Base-by-base conservation (phyloP, 2,329 filamentous ascomycete genomes). In the Aspergillus proliferans region DNA sequence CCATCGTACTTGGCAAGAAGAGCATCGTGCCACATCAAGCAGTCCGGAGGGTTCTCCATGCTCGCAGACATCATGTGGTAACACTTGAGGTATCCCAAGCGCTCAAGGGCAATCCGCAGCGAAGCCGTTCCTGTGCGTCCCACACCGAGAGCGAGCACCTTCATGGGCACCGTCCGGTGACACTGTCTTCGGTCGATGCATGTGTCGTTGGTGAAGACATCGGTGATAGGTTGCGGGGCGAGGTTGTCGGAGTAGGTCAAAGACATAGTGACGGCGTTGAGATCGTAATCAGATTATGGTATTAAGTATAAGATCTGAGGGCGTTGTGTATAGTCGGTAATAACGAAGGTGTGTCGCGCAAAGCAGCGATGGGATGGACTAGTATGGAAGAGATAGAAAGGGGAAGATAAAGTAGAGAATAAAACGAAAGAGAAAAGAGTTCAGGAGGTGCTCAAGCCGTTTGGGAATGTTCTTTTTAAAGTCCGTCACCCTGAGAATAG, bases 41-140 rank as follows among this genome's bases (percentile, higher is more conserved):
- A 81, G 60, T 86, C 84, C 21, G 79, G 80, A 9, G 81, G 81
- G 68, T 85, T 86, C 70, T 86, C 83, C 52, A 85, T 80, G 51
- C 79, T 82, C 56, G 79, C 81, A 59, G 78, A 83, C 80, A 85
- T 84, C 83, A 86, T 86, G 73, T 87, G 85, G 75, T 87, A 87
- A 52, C 80, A 84, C 66, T 85, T 81, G 58, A 79, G 72, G 65
- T 83, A 86, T 53, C 84, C 84, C 38, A 87, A 75, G 58, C 81
- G 74, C 61, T 83, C 78, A 64, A 87, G 77, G 18, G 85, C 84
- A 40, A 77, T 79, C 52, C 83, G 77, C 61, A 87, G 79, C 40
- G 83, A 87, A 30, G 83, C 80, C 59, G 85, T 88, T 61, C 85
- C 85, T 7, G 85, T 88, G 54, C 85, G 77, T 48, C 83, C 83